Evolutionary conservation across 495 filamentous ascomycete genomes (phyloP), one percentile per base, ranked within the genome.

Genomic region (Tuber indicum): DNA sequence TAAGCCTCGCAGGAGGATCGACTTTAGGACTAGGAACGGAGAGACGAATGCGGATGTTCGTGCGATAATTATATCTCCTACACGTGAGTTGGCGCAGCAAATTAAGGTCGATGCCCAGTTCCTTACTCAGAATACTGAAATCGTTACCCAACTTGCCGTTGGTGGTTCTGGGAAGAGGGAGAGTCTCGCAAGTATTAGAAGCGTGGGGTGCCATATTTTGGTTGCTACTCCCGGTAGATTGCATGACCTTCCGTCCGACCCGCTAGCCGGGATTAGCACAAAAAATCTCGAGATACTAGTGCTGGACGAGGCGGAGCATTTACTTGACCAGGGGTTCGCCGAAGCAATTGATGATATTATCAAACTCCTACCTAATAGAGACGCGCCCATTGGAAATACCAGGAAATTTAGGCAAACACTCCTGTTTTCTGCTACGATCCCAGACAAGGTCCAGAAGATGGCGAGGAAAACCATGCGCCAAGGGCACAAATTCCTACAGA

Each of bases 71-170:
- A 90, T 99, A 77, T 98, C 96, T 0, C 96, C 96, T 14, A 99
- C 96, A 32, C 90, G 96, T 76, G 96, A 99, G 85, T 88, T 99
- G 77, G 96, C 96, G 6, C 93, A 97, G 84, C 96, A 99, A 86
- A 98, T 99, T 79, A 92, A 91, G 17, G 89, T 85, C 0, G 96
- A 99, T 83, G 94, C 96, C 3, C 85, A 77, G 69, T 95, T 91
- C 83, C 82, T 98, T n/a, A 88, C 88, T 6, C 23, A 58, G 5
- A 86, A 87, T 74, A 96, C 93, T 0, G 89, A 90, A 10, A 84
- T 99, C 46, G 84, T 91, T 32, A 91, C 97, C 41, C 94, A 97
- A 84, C 89, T 89, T 58, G 96, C 94, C 52, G 96, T 98, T 17
- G 96, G 96, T 82, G 96, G 96, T 26, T 94, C 92, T 0, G 87